Evolutionary conservation across 805 yeast genomes (phyloP).

Genomic region (Myxozyma lipomycoides): DNA sequence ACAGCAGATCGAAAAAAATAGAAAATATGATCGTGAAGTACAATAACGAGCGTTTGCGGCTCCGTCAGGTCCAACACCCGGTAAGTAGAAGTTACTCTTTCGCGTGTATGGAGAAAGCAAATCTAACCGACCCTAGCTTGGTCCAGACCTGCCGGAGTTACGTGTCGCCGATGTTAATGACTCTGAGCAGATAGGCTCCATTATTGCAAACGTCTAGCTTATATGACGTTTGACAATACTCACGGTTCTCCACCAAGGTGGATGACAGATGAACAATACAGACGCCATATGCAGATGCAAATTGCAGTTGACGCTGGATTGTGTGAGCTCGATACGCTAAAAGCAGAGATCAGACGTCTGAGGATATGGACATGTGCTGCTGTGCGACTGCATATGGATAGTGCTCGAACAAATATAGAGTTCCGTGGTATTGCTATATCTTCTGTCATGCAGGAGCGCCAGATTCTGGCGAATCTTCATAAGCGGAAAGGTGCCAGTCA

Average conservation of each 20-base stretch:
- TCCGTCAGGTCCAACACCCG: background rate
- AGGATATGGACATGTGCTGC: too few relatives aligned
- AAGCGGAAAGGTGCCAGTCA: too few relatives aligned
- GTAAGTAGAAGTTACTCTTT: background rate
- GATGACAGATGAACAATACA: background rate
- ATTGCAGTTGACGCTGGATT: background rate
- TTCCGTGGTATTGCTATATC: too few relatives aligned
- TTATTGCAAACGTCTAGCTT: background rate
- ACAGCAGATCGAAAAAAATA: background rate
- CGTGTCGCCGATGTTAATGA: background rate
- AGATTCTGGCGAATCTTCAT: too few relatives aligned
- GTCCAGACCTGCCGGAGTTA: background rate
- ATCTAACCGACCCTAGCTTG: background rate
- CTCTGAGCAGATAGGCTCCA: background rate
- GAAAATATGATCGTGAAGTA: background rate
- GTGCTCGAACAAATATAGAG: too few relatives aligned
- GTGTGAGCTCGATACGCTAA: background rate
- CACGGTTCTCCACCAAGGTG: background rate
- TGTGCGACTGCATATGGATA: too few relatives aligned
- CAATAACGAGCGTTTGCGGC: background rate
- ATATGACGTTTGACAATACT: background rate
- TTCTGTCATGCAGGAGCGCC: too few relatives aligned
- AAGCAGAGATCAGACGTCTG: background rate
- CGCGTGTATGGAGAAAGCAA: too few relatives aligned
- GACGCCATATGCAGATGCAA: background rate